Evolutionary conservation across 352 stramenopile species (phyloP), one percentile per base, ranked within the genome.

Genomic region (Phytophthora pinifolia): DNA sequence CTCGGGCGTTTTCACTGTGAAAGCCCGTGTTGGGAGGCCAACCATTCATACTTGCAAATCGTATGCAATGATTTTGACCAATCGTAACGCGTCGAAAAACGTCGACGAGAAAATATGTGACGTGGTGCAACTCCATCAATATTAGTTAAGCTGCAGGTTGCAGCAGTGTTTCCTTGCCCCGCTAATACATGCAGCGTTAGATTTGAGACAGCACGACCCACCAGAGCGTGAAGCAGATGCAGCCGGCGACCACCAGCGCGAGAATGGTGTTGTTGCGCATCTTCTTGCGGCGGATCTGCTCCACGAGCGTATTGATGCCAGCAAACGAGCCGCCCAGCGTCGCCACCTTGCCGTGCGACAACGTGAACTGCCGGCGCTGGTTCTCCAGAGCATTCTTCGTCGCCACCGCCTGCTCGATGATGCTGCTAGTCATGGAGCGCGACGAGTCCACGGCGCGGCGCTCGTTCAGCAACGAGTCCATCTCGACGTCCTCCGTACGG

Each of bases 191-290:
- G 4, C 25, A 56, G 22, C 31, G 52, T 79, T 70, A 92, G 27
- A 80, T 74, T 55, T 79, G 78, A 29, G 76, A 90, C 38, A 95
- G 65, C 48, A 95, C 75, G 32, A 79, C 79, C 86, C 86, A 99
- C 93, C 94, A 99, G 10, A 99, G 78, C 31, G 92, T 98, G 56
- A 99, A 99, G 60, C 96, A 95, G 55, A 98, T 80, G 73, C 96
- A 99, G 37, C 60, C 84, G 6, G 97, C 94, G 65, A 99, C 97
- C 39, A 98, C 93, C 38, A 97, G 83, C 49, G 91, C 93, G 18
- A 99, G 63, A 82, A 99, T 97, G 35, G 86, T 96, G 72, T 98
- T 98, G 82, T 99, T 98, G 62, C 89, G 86, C 62, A 97, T 91
- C 76, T 98, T 97, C 78, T 98, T 98, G 69, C 93, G 88, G 35